These are phyloP conservation scores for Fusarium sp. DNA, from an alignment of 2,329 filamentous ascomycete species.

Conservation along the genomic window DNA sequence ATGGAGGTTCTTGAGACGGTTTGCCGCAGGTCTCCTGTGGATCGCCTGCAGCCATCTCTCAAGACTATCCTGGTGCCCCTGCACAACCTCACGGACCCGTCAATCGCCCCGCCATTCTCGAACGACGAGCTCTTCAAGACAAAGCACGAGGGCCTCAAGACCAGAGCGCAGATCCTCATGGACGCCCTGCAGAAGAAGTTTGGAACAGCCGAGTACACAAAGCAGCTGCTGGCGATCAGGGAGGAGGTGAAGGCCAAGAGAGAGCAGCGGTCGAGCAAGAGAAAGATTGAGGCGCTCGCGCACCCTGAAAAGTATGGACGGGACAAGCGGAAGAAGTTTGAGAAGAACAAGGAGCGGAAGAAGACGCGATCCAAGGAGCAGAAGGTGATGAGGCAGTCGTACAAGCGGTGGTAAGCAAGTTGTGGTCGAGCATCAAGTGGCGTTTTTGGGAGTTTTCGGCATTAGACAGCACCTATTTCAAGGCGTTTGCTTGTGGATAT, in stretches of 20 bases:
- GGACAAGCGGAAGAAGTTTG: conserved; percentile 85
- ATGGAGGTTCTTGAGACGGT: conserved; percentile 80
- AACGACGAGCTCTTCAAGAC: conserved; percentile 76
- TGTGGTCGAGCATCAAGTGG: conserved; percentile 37
- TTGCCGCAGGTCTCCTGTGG: conserved; percentile 67
- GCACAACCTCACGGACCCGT: conserved; percentile 85
- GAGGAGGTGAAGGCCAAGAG: conserved; percentile 77
- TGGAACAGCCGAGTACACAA: conserved; percentile 83
- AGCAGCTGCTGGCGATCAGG: conserved; percentile 76
- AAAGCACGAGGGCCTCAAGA: conserved; percentile 76
- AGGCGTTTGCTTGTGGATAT: conserved; percentile 30
- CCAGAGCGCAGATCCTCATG: conserved; percentile 80
- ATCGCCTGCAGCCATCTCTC: conserved; percentile 70
- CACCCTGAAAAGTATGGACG: conserved; percentile 82
- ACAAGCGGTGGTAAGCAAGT: conserved; percentile 59
- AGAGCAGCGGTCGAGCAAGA: conserved; percentile 81
- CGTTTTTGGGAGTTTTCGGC: conserved; percentile 37
- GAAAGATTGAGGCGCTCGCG: conserved; percentile 87
- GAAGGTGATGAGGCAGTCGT: conserved; percentile 77
- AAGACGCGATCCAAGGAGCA: conserved; percentile 82
- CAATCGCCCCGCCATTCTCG: conserved; percentile 77
- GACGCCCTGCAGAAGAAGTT: conserved; percentile 86
- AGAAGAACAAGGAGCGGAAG: conserved; percentile 84
- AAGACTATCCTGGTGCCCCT: conserved; percentile 70
- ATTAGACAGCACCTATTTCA: conserved; percentile 18